Base-by-base conservation (phyloP, 257 asterid species). In the Verbena officinalis region DNA sequence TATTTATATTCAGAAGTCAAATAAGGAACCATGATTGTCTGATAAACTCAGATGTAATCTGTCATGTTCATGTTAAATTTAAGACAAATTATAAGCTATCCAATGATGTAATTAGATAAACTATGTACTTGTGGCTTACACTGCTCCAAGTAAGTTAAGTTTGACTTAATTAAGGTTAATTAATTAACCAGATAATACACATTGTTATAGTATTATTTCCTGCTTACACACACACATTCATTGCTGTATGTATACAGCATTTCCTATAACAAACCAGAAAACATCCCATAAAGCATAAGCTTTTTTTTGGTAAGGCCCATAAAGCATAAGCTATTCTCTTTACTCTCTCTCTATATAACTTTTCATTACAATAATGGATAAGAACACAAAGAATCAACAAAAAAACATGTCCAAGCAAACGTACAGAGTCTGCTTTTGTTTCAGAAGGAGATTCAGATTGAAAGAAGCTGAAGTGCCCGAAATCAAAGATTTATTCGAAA, bases 381-480 rank as follows among this genome's bases (percentile, higher is more conserved):
- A 33, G 3, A 36, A 17, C 0, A 12, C 2, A 8, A 19, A 30
- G 63, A 33, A 48, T 1, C 6, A 9, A 63, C n/a, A 49, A 12
- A 64, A n/a, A 65, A 15, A 52, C 13, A 89, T 86, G 95, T 81
- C 97, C 1, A 86, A 84, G 72, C 89, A 79, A 75, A 85, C 89
- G 53, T 90, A 83, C 90, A 87, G 75, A 8, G 74, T 87, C 2
- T 90, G 92, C 20, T 84, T 70, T 38, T 84, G 87, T 69, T 76
- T 90, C 67, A 71, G 55, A 9, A 80, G 97, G 76, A 75, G 54
- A 67, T 90, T 87, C 87, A 77, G 77, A 74, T 31, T 74, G 17
- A 81, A 59, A 59, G 97, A 80, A 70, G 81, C 86, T 4, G 95
- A 85, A 59, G 68, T 76, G 33, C 95, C 95, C 0, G 97, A 85